These are phyloP conservation scores for Chamaenerion angustifolium DNA, from an alignment of 345 rosid species.

Conservation along the genomic window DNA sequence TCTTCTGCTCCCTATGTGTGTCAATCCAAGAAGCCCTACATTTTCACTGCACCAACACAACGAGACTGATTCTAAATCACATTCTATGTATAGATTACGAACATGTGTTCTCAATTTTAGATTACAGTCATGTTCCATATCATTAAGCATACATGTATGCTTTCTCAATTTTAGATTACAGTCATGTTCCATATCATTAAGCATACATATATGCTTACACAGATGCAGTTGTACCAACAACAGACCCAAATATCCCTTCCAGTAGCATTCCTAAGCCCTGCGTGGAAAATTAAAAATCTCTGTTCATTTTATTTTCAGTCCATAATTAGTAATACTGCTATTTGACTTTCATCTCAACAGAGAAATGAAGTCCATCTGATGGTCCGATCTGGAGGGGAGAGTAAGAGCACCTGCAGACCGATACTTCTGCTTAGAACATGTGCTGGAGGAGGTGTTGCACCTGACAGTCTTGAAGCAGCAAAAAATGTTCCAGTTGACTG, in stretches of 20 bases:
- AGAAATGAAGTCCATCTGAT: no score
- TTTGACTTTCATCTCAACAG: neutral
- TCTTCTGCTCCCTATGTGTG: slow-evolving; percentile 88
- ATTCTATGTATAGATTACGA: neutral
- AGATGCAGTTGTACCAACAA: slow-evolving; percentile 77
- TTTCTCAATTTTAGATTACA: slow-evolving; percentile 1
- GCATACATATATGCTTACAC: slow-evolving; percentile 41
- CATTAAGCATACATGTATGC: slow-evolving; percentile 9
- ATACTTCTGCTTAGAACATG: slow-evolving; percentile 76
- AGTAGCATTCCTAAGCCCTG: slow-evolving; percentile 79
- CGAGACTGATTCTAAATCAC: neutral
- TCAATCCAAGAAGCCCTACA: slow-evolving; percentile 85
- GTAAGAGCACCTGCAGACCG: slow-evolving; percentile 60
- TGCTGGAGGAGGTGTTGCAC: slow-evolving; percentile 96
- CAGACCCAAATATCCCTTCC: slow-evolving; percentile 81
- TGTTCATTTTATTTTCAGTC: neutral
- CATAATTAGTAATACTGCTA: neutral
- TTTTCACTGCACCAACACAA: slow-evolving; percentile 59
- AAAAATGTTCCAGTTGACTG: slow-evolving; percentile 76
- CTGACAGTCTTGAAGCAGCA: slow-evolving; percentile 82
- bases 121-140: no score
- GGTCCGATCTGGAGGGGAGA: neutral
- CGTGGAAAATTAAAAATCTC: slow-evolving; percentile 1
- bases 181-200: no score
- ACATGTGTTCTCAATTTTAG: no score